Conservation (phyloP, 2,329 filamentous ascomycete genomes). For the Acarospora socialis region DNA sequence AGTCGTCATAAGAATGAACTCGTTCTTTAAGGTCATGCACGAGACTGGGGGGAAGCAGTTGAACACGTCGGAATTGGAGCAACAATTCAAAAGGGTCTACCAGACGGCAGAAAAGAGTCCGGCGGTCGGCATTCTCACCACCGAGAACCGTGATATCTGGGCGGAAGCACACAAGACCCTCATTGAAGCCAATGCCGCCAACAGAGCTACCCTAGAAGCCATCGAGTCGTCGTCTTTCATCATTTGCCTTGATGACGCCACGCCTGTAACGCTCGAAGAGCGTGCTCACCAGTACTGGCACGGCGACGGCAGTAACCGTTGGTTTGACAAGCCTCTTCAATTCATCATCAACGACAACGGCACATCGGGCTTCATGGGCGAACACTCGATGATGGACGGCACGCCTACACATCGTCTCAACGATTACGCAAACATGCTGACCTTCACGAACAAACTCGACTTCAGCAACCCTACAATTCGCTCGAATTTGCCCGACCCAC, state of each 20-base stretch:
- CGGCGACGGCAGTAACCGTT: constrained; percentile 86
- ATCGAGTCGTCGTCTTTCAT: constrained; percentile 86
- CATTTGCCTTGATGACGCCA: constrained; percentile 82
- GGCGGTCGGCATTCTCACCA: constrained; percentile 71
- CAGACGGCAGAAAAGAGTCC: constrained; percentile 57
- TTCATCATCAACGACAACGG: constrained; percentile 98
- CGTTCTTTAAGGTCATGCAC: constrained; percentile 85
- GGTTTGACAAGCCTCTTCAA: constrained; percentile 96
- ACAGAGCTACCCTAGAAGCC: constrained; percentile 60
- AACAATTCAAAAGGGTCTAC: constrained; percentile 77
- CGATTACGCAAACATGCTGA: constrained; percentile 82
- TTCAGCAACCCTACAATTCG: constrained; percentile 66
- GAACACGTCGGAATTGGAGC: constrained; percentile 77
- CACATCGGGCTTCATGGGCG: constrained; percentile 91
- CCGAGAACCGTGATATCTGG: constrained; percentile 89
- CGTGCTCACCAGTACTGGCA: constrained; percentile 96
- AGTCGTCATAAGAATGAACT: constrained; percentile 82
- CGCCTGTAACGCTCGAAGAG: constrained; percentile 87
- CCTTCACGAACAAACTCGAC: constrained; percentile 89
- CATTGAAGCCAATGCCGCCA: constrained; percentile 60
- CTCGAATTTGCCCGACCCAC: constrained; percentile 70
- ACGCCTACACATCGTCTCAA: constrained; percentile 95
- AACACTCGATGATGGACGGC: constrained; percentile 99
- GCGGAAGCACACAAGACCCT: constrained; percentile 67
- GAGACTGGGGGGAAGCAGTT: constrained; percentile 73